These are phyloP conservation scores for Oxytropis ochrocephala DNA, from an alignment of 306 rosid genomes.

Conservation along the genomic window DNA sequence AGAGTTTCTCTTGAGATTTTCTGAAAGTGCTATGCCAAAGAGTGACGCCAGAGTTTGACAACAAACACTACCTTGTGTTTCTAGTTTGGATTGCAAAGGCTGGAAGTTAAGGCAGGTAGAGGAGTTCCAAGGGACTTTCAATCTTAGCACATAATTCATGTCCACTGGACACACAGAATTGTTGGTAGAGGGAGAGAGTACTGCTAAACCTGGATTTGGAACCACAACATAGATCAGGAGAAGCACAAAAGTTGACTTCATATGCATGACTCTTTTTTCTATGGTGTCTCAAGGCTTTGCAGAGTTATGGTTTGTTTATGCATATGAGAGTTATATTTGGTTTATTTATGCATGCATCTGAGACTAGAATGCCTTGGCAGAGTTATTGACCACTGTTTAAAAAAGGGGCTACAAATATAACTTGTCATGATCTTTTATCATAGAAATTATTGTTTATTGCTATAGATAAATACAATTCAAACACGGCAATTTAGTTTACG, in stretches of 20 bases:
- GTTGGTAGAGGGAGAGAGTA: conserved; percentile 18
- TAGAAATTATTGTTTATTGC: no score
- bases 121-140: conserved; percentile 52
- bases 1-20: conserved; percentile 46
- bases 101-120: conserved; percentile 46
- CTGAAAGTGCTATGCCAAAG: conserved; percentile 52
- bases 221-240: conserved; percentile 8
- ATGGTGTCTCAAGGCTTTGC: no score
- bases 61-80: conserved; percentile 23
- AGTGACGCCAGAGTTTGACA: conserved; percentile 59
- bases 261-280: background rate
- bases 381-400: no score
- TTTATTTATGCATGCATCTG: no score
- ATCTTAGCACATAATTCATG: conserved; percentile 43
- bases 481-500: no score
- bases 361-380: no score
- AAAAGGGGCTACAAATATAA: no score
- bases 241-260: conserved; percentile 19
- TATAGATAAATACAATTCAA: no score
- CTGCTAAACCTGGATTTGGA: conserved; percentile 19
- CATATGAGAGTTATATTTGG: no score
- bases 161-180: conserved; percentile 54
- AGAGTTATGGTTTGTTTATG: no score
- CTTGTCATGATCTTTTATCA: no score
- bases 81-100: conserved; percentile 4